A percentile compares a stretch with the other conserved stretches of the same genome.
Evolutionary conservation across 106 monocot genomes (phyloP).

Genomic region (Gastrodia elata): DNA sequence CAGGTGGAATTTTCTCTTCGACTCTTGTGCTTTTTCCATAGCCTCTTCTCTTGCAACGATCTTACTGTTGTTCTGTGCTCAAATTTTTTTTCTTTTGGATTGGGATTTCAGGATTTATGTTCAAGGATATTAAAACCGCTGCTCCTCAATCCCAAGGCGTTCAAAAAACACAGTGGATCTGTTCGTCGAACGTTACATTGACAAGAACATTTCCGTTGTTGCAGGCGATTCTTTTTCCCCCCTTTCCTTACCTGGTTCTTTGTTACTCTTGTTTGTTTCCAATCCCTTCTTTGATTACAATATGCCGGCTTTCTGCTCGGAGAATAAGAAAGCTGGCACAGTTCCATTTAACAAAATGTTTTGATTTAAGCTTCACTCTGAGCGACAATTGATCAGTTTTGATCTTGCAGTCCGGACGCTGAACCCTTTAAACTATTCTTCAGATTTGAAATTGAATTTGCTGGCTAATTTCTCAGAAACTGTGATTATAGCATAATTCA

Average conservation of each 20-base stretch:
- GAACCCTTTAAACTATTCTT: neutral
- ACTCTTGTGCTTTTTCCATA: neutral
- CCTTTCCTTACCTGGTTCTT: too few species aligned
- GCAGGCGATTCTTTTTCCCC: too few species aligned
- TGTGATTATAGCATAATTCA: neutral
- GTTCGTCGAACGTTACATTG: constrained; percentile 4
- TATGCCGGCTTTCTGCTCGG: neutral
- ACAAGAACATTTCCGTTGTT: constrained; percentile 1
- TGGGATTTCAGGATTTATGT: constrained; percentile 4
- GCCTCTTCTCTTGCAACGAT: neutral
- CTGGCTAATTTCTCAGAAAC: too few species aligned
- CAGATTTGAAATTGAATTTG: neutral
- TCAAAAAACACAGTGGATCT: constrained; percentile 8
- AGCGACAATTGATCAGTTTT: neutral
- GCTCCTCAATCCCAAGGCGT: constrained; percentile 2
- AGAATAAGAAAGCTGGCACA: neutral
- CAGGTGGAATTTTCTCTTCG: neutral
- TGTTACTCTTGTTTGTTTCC: neutral
- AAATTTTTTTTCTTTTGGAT: neutral
- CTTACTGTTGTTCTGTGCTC: constrained; percentile 2
- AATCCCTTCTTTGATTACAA: neutral
- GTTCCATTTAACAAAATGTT: too few species aligned
- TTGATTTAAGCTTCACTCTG: too few species aligned
- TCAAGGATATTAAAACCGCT: constrained; percentile 4
- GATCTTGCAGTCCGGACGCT: neutral